phyloP scores from a whole-genome alignment of 2,329 filamentous ascomycete species.

The Malbranchea cinnamomea region DNA sequence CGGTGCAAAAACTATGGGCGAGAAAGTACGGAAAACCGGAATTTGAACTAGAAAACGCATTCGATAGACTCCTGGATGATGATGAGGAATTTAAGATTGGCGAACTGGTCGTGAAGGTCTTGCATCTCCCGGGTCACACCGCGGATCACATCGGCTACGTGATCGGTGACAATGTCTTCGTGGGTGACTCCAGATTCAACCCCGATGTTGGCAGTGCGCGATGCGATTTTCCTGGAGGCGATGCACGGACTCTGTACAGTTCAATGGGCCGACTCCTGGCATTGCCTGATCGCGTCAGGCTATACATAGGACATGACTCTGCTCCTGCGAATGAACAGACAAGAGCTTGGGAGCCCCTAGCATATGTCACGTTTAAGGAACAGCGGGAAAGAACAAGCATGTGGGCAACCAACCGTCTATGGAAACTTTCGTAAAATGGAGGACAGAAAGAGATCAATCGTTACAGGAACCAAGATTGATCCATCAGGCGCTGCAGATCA shows the following conservation, averaged over 20 bases:
- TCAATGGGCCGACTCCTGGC: conserved; percentile 30
- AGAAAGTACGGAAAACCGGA: conserved; percentile 32
- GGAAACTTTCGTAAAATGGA: conserved; percentile 20
- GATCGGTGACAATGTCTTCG: conserved; percentile 35
- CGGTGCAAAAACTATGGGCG: conserved; percentile 38
- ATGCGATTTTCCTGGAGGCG: conserved; percentile 40
- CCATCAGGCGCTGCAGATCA: conserved; percentile 25
- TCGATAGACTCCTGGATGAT: conserved; percentile 40
- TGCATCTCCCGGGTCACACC: conserved; percentile 47
- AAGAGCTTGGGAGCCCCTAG: conserved; percentile 6
- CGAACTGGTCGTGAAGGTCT: conserved; percentile 26
- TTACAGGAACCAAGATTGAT: conserved; percentile 21
- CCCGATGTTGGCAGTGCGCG: conserved; percentile 36
- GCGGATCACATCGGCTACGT: conserved; percentile 46
- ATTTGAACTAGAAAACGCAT: conserved; percentile 32
- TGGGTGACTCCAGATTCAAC: conserved; percentile 38
- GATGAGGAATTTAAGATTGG: conserved; percentile 41
- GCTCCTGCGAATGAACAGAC: conserved; percentile 17
- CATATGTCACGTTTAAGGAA: conserved; percentile 18
- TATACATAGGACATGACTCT: conserved; percentile 42
- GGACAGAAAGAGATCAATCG: conserved; percentile 17
- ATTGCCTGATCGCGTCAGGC: conserved; percentile 27
- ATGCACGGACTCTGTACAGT: conserved; percentile 26
- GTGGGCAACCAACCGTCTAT: conserved; percentile 14
- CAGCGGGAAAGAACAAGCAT: conserved; percentile 14